Evolutionary conservation across 768 basidiomycete genomes (phyloP).

Genomic region (Kwoniella sp.): DNA sequence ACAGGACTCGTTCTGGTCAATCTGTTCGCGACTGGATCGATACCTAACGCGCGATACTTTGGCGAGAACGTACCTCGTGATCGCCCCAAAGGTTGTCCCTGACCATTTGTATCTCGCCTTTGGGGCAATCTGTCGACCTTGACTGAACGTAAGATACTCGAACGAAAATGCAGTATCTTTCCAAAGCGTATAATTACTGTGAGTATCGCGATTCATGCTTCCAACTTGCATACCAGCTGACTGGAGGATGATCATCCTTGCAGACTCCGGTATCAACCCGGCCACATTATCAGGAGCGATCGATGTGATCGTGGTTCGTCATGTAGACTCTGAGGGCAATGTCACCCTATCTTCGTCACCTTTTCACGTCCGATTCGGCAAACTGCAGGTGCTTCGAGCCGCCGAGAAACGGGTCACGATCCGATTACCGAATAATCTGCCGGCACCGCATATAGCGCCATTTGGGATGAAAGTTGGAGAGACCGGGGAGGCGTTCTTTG

Average conservation of each 20-base stretch:
- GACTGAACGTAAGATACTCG: background rate
- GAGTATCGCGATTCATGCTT: constrained; percentile 11
- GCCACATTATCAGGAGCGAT: constrained; percentile 97
- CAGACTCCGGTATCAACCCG: constrained; percentile 72
- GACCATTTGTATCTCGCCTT: background rate
- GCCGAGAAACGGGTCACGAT: constrained; percentile 94
- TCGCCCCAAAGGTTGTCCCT: background rate
- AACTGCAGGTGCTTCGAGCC: constrained; percentile 91
- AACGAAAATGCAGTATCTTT: constrained; percentile 55
- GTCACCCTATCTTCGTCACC: constrained; percentile 75
- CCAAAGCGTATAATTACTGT: constrained; percentile 57
- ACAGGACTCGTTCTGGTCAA: too few species aligned
- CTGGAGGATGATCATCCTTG: background rate
- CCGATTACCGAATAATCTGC: constrained; percentile 64
- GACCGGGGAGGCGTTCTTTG: constrained; percentile 97
- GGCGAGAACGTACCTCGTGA: background rate
- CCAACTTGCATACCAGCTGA: too few species aligned
- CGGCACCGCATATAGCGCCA: constrained; percentile 63
- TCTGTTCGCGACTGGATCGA: background rate
- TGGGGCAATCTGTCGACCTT: background rate
- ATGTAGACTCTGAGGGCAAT: constrained; percentile 61
- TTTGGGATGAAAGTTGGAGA: constrained; percentile 99
- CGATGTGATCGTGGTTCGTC: constrained; percentile 93
- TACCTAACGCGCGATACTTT: background rate
- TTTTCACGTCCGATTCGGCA: constrained; percentile 96